Evolutionary conservation across 768 basidiomycete species (phyloP).

Genomic region (Lactarius quietus): DNA sequence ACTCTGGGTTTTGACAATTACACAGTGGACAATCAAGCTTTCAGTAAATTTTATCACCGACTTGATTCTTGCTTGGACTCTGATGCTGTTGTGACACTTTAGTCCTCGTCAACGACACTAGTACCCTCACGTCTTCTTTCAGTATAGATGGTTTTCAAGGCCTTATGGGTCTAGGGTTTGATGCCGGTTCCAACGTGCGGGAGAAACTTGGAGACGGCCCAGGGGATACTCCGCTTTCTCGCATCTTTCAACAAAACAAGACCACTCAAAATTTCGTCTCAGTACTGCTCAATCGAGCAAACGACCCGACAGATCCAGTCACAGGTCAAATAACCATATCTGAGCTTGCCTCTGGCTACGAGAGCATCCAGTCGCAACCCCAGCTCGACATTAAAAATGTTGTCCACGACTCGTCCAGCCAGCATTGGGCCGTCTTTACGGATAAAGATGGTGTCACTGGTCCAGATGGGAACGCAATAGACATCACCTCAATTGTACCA

Average conservation of each 20-base stretch:
- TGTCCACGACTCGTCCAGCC: slow-evolving; percentile 57
- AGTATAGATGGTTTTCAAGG: slow-evolving; percentile 62
- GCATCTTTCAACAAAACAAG: slow-evolving; percentile 59
- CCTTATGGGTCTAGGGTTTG: slow-evolving; percentile 76
- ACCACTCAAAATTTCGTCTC: slow-evolving; percentile 63
- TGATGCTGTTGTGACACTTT: background rate
- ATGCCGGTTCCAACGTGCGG: slow-evolving; percentile 60
- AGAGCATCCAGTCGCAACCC: slow-evolving; percentile 57
- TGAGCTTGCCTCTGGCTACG: slow-evolving; percentile 59
- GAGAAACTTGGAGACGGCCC: slow-evolving; percentile 47
- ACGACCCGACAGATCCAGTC: slow-evolving; percentile 47
- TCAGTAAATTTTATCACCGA: slow-evolving; percentile 42
- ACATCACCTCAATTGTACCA: slow-evolving; percentile 62
- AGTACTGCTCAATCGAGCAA: slow-evolving; percentile 58
- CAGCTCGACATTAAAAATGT: slow-evolving; percentile 66
- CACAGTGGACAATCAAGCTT: slow-evolving; percentile 61
- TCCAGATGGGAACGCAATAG: slow-evolving; percentile 65
- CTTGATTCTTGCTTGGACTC: background rate
- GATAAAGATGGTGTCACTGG: slow-evolving; percentile 71
- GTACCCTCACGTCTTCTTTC: slow-evolving; percentile 60
- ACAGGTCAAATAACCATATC: slow-evolving; percentile 68
- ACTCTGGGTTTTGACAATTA: slow-evolving; percentile 52
- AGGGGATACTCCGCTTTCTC: slow-evolving; percentile 59
- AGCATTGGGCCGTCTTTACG: slow-evolving; percentile 77
- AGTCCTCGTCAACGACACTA: slow-evolving; percentile 65